Evolutionary conservation across 495 filamentous ascomycete genomes (phyloP).

Genomic region (Lindgomyces ingoldianus): DNA sequence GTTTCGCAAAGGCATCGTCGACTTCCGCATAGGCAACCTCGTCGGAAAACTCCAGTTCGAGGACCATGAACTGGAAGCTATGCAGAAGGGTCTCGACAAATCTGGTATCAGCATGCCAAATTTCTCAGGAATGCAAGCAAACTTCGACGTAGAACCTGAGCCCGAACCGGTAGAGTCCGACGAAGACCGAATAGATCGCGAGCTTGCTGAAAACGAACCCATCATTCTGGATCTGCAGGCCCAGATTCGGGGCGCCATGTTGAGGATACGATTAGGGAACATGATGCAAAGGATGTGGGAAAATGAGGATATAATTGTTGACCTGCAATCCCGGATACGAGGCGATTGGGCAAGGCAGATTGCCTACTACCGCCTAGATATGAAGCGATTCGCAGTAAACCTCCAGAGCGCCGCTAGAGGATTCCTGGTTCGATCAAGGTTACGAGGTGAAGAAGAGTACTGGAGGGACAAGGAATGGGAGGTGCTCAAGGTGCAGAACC

Average conservation of each 20-base stretch:
- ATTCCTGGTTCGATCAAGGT: slow-evolving; percentile 69
- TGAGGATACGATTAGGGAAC: slow-evolving; percentile 74
- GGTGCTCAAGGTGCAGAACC: slow-evolving; percentile 78
- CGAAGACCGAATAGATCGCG: slow-evolving; percentile 83
- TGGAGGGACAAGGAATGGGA: slow-evolving; percentile 71
- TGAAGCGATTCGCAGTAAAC: slow-evolving; percentile 71
- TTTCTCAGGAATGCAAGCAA: slow-evolving; percentile 94
- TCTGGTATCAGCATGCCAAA: slow-evolving; percentile 94
- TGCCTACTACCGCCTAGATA: slow-evolving; percentile 72
- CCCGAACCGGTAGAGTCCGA: slow-evolving; percentile 76
- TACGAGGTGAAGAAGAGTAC: slow-evolving; percentile 60
- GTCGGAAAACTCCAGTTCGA: slow-evolving; percentile 97
- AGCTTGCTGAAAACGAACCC: slow-evolving; percentile 72
- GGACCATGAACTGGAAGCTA: slow-evolving; percentile 94
- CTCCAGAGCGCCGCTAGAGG: slow-evolving; percentile 81
- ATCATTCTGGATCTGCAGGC: slow-evolving; percentile 79
- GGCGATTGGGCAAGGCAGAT: slow-evolving; percentile 79
- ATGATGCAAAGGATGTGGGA: slow-evolving; percentile 93
- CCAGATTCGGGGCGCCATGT: slow-evolving; percentile 78
- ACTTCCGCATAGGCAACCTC: slow-evolving; percentile 96
- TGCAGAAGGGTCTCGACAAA: slow-evolving; percentile 94
- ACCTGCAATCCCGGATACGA: slow-evolving; percentile 81
- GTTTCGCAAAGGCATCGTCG: slow-evolving; percentile 88
- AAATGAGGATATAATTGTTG: slow-evolving; percentile 71
- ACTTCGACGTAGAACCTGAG: slow-evolving; percentile 76